Conservation (phyloP, 768 basidiomycete genomes). For the Cystobasidium onofrii region DNA sequence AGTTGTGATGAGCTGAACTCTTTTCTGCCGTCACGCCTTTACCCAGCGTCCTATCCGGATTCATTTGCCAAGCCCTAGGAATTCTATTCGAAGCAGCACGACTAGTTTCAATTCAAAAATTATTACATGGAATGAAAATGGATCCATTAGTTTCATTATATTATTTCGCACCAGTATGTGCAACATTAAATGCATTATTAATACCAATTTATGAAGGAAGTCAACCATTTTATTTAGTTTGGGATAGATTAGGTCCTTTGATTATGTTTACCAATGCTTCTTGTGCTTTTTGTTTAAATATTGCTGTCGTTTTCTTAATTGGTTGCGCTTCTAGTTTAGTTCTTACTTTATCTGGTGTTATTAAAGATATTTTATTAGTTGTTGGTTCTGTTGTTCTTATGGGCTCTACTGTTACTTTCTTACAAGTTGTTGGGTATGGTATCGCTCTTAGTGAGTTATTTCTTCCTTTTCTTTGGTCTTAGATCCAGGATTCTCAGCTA, state of each 20-base stretch:
- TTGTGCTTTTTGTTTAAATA: constrained; percentile 40
- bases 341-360: constrained; percentile 27
- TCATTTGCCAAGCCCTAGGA: constrained; percentile 76
- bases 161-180: constrained; percentile 94
- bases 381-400: constrained; percentile 81
- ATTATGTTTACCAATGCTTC: constrained; percentile 72
- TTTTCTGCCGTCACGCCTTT: too few species aligned
- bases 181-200: constrained; percentile 71
- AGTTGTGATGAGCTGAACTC: too few species aligned
- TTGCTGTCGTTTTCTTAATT: constrained; percentile 52
- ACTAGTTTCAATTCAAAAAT: constrained; percentile 89
- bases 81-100: constrained; percentile 87
- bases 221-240: constrained; percentile 65
- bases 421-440: constrained; percentile 73
- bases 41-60: constrained; percentile 61
- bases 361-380: constrained; percentile 86
- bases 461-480: constrained; percentile 44
- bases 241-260: constrained; percentile 57
- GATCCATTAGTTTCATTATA: constrained; percentile 90
- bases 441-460: constrained; percentile 59
- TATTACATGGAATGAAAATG: constrained; percentile 93
- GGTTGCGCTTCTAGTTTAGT: constrained; percentile 57
- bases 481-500: too few species aligned
- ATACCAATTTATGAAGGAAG: constrained; percentile 88
- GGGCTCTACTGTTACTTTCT: constrained; percentile 64